Evolutionary conservation across 2,329 filamentous ascomycete genomes (phyloP).

Genomic region (Helotiales sp.): DNA sequence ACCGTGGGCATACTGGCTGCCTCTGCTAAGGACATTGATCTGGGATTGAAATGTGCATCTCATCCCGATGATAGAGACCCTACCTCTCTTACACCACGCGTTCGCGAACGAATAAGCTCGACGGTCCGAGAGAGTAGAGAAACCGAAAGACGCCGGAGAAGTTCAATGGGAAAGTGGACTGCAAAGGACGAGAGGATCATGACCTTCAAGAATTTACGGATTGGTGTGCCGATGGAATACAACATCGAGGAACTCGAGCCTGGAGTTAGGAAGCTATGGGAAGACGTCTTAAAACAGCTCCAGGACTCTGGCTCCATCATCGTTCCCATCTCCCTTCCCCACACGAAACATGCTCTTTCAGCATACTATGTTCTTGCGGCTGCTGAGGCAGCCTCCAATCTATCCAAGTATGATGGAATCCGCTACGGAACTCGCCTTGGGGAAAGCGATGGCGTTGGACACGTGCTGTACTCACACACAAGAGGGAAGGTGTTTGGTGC

Average conservation of each 20-base stretch:
- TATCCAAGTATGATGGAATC: slow-evolving; percentile 96
- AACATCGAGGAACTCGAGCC: slow-evolving; percentile 80
- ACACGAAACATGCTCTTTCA: slow-evolving; percentile 81
- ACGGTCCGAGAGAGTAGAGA: background rate
- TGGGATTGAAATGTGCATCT: slow-evolving; percentile 27
- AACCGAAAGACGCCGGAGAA: background rate
- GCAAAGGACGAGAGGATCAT: background rate
- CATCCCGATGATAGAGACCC: slow-evolving; percentile 39
- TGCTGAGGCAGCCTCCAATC: slow-evolving; percentile 91
- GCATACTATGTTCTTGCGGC: slow-evolving; percentile 96
- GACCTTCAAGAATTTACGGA: slow-evolving; percentile 34
- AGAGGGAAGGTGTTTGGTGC: slow-evolving; percentile 75
- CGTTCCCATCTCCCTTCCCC: slow-evolving; percentile 76
- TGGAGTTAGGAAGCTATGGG: slow-evolving; percentile 70
- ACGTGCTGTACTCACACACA: slow-evolving; percentile 74
- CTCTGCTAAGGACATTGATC: slow-evolving; percentile 38
- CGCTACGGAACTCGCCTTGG: slow-evolving; percentile 65
- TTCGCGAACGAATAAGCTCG: slow-evolving; percentile 38
- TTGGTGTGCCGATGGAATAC: slow-evolving; percentile 73
- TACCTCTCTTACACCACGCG: slow-evolving; percentile 51
- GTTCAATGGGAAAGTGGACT: background rate
- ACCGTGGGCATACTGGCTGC: slow-evolving; percentile 65
- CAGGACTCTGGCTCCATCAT: slow-evolving; percentile 67
- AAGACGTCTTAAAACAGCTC: slow-evolving; percentile 58
- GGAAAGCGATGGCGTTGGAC: slow-evolving; percentile 53